phyloP scores from a whole-genome alignment of 106 monocot species.

The Dendrobium huoshanense region DNA sequence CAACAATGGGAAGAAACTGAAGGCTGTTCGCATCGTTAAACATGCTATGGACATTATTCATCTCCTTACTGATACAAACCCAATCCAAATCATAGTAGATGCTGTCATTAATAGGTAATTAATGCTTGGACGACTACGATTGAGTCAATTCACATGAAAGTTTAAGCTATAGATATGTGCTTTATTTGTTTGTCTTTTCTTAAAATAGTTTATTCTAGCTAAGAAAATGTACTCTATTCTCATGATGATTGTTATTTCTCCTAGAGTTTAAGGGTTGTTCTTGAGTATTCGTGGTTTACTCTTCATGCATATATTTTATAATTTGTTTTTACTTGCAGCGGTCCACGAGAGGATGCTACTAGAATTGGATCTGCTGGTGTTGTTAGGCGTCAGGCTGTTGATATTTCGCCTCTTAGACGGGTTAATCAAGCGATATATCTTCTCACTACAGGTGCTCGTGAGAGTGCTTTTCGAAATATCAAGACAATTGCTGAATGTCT shows the following conservation, averaged over 20 bases:
- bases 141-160: neutral
- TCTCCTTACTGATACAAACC: conserved; percentile 48
- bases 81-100: conserved; percentile 53
- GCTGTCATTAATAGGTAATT: conserved; percentile 48
- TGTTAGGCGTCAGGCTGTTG: conserved; percentile 53
- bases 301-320: neutral
- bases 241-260: neutral
- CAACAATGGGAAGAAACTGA: conserved; percentile 64
- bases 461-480: conserved; percentile 53
- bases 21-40: conserved; percentile 49
- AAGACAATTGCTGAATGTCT: conserved; percentile 60
- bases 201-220: neutral
- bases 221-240: neutral
- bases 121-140: too few relatives aligned
- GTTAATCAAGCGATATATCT: conserved; percentile 59
- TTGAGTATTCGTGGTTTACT: neutral
- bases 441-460: conserved; percentile 45
- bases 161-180: neutral
- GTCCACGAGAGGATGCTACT: conserved; percentile 61
- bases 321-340: conserved; percentile 15
- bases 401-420: conserved; percentile 53
- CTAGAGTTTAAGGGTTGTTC: too few relatives aligned
- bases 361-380: conserved; percentile 67
- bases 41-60: conserved; percentile 66
- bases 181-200: neutral